These are phyloP conservation scores for Orbilia brochopaga DNA, from an alignment of 2,329 filamentous ascomycete species.

Conservation along the genomic window DNA sequence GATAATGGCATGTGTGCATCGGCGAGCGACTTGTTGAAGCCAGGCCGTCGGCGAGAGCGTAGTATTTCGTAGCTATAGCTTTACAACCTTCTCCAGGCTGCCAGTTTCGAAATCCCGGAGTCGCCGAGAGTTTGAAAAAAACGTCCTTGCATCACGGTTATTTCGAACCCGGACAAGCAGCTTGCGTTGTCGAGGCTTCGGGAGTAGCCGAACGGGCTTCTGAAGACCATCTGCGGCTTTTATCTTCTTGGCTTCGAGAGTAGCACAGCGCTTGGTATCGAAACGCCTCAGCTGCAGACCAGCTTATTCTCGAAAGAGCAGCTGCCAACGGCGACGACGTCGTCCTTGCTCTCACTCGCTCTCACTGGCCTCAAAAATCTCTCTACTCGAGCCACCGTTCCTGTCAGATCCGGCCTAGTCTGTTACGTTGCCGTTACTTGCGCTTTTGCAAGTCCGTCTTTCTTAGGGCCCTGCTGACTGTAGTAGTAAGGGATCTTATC, in stretches of 20 bases:
- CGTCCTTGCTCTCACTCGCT: too few species aligned
- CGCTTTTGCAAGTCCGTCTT: conserved; percentile 2
- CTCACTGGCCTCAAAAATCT: background rate
- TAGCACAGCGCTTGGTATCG: conserved; percentile 4
- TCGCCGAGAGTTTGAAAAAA: background rate
- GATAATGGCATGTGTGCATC: background rate
- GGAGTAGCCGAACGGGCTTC: background rate
- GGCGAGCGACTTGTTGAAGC: too few species aligned
- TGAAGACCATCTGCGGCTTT: background rate
- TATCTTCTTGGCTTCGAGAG: background rate
- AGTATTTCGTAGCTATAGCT: background rate
- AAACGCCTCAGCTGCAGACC: conserved; percentile 39
- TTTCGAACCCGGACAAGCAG: background rate
- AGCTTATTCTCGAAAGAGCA: conserved; percentile 22
- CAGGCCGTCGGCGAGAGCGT: too few species aligned
- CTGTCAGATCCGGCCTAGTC: background rate
- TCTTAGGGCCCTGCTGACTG: background rate
- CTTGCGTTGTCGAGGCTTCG: conserved; percentile 4
- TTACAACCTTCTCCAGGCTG: background rate
- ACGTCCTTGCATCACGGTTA: background rate
- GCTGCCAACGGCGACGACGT: too few species aligned
- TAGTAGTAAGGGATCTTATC: background rate
- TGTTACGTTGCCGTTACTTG: background rate
- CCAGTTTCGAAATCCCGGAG: background rate
- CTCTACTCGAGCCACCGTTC: background rate